Evolutionary conservation across 345 rosid species (phyloP).

Genomic region (Heritiera fomes): DNA sequence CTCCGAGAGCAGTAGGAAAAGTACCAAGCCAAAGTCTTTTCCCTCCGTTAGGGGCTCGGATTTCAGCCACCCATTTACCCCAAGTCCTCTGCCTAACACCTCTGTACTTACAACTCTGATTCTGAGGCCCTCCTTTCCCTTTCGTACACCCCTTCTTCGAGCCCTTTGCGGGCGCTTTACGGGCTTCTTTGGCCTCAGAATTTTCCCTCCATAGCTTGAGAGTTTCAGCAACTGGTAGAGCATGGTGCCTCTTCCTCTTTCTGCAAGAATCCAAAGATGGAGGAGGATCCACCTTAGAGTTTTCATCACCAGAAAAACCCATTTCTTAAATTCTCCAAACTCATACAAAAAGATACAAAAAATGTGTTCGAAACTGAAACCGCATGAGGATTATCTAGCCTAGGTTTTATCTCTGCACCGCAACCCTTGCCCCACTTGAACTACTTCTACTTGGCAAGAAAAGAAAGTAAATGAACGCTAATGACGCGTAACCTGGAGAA

Average conservation of each 20-base stretch:
- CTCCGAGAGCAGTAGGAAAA: too few species aligned
- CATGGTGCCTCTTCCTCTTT: neutral
- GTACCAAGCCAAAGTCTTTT: too few species aligned
- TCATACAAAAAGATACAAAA: too few species aligned
- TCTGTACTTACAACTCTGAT: slow-evolving; percentile 48
- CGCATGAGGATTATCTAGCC: too few species aligned
- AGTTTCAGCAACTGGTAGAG: neutral
- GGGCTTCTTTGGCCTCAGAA: neutral
- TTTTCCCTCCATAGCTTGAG: neutral
- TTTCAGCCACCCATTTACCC: slow-evolving; percentile 96
- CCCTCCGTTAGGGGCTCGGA: slow-evolving; percentile 60
- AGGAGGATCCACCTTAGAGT: neutral
- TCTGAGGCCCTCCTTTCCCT: slow-evolving; percentile 90
- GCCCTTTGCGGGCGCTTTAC: slow-evolving; percentile 50
- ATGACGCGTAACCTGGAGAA: too few species aligned
- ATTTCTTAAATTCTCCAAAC: too few species aligned
- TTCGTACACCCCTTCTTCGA: slow-evolving; percentile 87
- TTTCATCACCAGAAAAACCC: neutral
- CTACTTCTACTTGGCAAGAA: too few species aligned
- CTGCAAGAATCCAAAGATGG: neutral
- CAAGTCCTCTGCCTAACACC: slow-evolving; percentile 89
- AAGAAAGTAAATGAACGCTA: too few species aligned
- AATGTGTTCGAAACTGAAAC: too few species aligned
- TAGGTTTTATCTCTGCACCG: too few species aligned
- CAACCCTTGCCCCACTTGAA: too few species aligned